Evolutionary conservation across 2,329 filamentous ascomycete genomes (phyloP).

Genomic region (Pyrenochaeta sp.): DNA sequence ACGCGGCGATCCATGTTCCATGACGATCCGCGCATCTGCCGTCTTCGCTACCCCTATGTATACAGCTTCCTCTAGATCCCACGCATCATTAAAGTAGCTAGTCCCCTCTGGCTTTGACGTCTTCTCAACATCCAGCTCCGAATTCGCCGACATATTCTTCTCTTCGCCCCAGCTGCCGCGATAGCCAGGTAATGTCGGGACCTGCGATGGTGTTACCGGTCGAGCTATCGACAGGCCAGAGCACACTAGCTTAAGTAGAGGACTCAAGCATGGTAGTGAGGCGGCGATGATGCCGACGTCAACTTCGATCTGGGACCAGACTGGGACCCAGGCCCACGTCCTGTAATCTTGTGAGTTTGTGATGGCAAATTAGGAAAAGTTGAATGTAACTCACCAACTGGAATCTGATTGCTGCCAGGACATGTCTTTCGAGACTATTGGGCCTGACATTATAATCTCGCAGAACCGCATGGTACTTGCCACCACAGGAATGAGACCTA

Average conservation of each 20-base stretch:
- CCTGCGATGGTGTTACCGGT: conserved; percentile 19
- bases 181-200: conserved; percentile 24
- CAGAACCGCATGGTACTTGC: conserved; percentile 38
- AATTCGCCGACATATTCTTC: conserved; percentile 1
- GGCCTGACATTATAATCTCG: conserved; percentile 31
- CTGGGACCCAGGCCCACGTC: conserved; percentile 37
- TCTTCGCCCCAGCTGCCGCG: conserved; percentile 13
- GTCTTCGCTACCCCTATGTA: conserved; percentile 8
- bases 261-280: conserved; percentile 36
- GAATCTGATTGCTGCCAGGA: conserved; percentile 30
- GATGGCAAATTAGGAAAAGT: too few species aligned
- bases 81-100: conserved; percentile 22
- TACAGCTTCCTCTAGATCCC: conserved; percentile 12
- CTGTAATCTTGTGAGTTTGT: too few species aligned
- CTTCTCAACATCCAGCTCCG: conserved; percentile 8
- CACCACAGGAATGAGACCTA: conserved; percentile 36
- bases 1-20: background rate
- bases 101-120: background rate
- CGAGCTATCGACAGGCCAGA: conserved; percentile 11
- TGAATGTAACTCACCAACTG: conserved; percentile 18
- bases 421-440: conserved; percentile 11
- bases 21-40: conserved; percentile 1
- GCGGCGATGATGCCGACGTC: conserved; percentile 39
- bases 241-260: conserved; percentile 33
- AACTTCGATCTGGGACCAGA: conserved; percentile 45